Percentiles rank a stretch among this genome's conserved stretches.
Conservation (phyloP, 768 basidiomycete species). For the Trametes gibbosa region DNA sequence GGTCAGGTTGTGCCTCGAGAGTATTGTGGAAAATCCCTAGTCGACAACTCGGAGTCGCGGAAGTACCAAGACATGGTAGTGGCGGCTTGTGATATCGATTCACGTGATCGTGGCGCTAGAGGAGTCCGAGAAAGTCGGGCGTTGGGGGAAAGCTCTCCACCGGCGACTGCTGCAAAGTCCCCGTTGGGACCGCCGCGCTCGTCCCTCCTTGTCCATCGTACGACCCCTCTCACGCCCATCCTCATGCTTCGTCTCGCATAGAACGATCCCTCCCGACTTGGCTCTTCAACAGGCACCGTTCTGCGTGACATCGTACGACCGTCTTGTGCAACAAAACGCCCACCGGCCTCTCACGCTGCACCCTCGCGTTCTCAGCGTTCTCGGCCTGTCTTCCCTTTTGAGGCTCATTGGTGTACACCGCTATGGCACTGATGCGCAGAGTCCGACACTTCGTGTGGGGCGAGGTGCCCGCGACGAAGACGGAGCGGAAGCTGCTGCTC, state of each 20-base stretch:
- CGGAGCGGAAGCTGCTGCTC: constrained; percentile 50
- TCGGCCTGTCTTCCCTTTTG: background rate
- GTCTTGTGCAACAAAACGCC: too few species aligned
- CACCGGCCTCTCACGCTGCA: background rate
- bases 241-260: background rate
- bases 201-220: background rate
- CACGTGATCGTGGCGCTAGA: background rate
- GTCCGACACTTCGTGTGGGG: constrained; percentile 35
- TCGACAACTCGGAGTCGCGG: too few species aligned
- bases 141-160: constrained; percentile 2
- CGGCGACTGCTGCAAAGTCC: background rate
- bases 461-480: constrained; percentile 36
- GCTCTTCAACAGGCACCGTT: background rate
- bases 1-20: too few species aligned
- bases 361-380: background rate
- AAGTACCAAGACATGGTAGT: background rate
- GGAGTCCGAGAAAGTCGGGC: background rate
- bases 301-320: constrained; percentile 1
- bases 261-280: background rate
- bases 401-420: background rate
- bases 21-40: too few species aligned
- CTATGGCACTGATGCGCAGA: constrained; percentile 14
- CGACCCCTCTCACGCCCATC: background rate
- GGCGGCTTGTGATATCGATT: background rate
- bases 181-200: background rate